Conservation (phyloP, 768 basidiomycete genomes). For the Macrolepiota dolichaula region DNA sequence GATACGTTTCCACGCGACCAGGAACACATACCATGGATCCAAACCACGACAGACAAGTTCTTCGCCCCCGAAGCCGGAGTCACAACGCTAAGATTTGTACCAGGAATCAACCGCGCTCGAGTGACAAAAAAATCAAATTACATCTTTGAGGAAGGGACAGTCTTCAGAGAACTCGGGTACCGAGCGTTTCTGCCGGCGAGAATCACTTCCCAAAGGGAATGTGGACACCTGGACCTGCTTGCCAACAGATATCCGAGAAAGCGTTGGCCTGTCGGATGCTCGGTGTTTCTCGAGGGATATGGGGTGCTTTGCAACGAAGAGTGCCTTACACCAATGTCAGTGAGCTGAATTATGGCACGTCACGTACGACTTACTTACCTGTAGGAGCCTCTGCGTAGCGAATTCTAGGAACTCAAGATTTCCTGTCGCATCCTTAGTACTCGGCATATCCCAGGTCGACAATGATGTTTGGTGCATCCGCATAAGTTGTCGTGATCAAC, state of each 20-base stretch:
- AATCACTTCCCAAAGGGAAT: background rate
- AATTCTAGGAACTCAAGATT: conserved; percentile 37
- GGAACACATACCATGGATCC: conserved; percentile 35
- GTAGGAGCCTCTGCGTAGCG: conserved; percentile 49
- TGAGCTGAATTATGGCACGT: background rate
- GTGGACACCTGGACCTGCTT: background rate
- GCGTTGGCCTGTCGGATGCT: conserved; percentile 4
- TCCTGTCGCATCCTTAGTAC: conserved; percentile 37
- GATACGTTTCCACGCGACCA: background rate
- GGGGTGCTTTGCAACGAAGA: conserved; percentile 11
- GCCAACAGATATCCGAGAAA: background rate
- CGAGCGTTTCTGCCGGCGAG: background rate
- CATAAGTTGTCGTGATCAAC: background rate
- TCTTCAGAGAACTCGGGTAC: conserved; percentile 26
- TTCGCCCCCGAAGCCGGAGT: conserved; percentile 28
- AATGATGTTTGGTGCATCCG: conserved; percentile 5
- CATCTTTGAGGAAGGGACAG: conserved; percentile 37
- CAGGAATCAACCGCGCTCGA: background rate
- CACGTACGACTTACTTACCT: conserved; percentile 23
- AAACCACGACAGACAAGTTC: conserved; percentile 35
- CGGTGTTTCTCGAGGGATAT: background rate
- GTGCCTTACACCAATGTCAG: background rate
- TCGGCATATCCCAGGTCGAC: conserved; percentile 43
- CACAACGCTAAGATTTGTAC: conserved; percentile 25
- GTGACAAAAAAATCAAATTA: background rate